Base-by-base conservation (phyloP, 768 basidiomycete genomes). In the Phanerodontia chrysosporium region DNA sequence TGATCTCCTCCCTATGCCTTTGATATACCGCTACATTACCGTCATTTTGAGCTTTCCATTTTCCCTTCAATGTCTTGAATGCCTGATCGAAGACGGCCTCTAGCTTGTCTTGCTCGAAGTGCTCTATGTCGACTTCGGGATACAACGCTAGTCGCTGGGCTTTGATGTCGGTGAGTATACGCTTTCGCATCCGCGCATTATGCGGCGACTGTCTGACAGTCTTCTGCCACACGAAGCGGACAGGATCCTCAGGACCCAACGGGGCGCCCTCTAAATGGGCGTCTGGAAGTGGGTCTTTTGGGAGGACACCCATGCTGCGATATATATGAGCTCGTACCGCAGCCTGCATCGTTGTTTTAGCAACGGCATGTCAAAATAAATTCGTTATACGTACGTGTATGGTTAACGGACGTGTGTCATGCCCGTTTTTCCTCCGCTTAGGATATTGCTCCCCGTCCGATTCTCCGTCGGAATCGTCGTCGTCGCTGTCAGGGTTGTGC, bases 201-300 rank as follows among this genome's bases (percentile, higher is more conserved):
- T 90, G 89, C 21, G 83, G 78, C 1, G 88, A 90, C 64, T 90
- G 86, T 60, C 84, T 87, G 12, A 81, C 76, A 1, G 89, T 91
- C 69, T 88, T 89, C 61, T 86, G 83, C 89, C 89, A 91, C 3
- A 89, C 84, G 62, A 90, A 90, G 21, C 89, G 84, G 14, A 90
- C 76, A 1, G 87, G 81, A n/a, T 84, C 79, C 22, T 76, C 68
- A 12, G 74, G 65, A 2, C 71, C 74, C 1, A 84, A 64, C 2
- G 72, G 65, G 12, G 69, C 73, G 16, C 82, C 85, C 65, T 90
- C 88, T 10, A 65, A 63, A 64, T 88, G 82, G 54, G 80, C 83
- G 57, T 82, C 81, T 0, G 89, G 89, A 8, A 90, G 73, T 1
- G 79, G 67, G 59, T 83, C 82, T 64, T 84, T 86, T 36, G 69